These are phyloP conservation scores for Rhodocollybia butyracea DNA, from an alignment of 768 basidiomycete species.

Conservation along the genomic window DNA sequence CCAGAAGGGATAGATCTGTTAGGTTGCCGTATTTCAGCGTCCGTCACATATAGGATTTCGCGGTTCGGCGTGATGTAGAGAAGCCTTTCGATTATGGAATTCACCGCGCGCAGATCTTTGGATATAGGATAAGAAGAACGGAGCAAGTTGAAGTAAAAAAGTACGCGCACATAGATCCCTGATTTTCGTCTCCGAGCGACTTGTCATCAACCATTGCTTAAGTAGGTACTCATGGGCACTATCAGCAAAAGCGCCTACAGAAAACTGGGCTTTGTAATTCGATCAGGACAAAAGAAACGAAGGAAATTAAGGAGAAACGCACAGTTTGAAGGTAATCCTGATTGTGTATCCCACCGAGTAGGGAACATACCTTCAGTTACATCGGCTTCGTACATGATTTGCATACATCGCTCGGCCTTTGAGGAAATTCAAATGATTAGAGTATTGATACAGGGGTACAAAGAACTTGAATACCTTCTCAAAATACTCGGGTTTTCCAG, in stretches of 20 bases:
- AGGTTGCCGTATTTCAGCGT: constrained; percentile 23
- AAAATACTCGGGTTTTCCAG: constrained; percentile 61
- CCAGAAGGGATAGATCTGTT: constrained; percentile 26
- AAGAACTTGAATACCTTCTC: constrained; percentile 31
- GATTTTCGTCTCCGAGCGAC: constrained; percentile 44
- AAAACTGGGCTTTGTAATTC: constrained; percentile 30
- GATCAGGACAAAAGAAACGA: constrained; percentile 12
- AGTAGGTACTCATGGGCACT: constrained; percentile 70
- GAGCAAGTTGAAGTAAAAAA: constrained; percentile 18
- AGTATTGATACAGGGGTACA: constrained; percentile 25
- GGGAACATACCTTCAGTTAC: constrained; percentile 51
- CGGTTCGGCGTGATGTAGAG: constrained; percentile 56
- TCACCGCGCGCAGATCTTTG: constrained; percentile 51
- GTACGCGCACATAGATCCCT: constrained; percentile 52
- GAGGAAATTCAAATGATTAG: constrained; percentile 28
- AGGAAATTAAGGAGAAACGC: constrained; percentile 26
- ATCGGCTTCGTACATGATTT: constrained; percentile 46
- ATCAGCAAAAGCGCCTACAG: constrained; percentile 58
- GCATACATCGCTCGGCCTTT: constrained; percentile 43
- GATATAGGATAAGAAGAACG: constrained; percentile 19
- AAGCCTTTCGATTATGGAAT: constrained; percentile 54
- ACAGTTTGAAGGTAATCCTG: constrained; percentile 46
- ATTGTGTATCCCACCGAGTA: constrained; percentile 43
- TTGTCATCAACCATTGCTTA: constrained; percentile 64
- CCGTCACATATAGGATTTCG: constrained; percentile 62